phyloP scores from a whole-genome alignment of 2,329 filamentous ascomycete species.

The Domatiomyces catenatus region DNA sequence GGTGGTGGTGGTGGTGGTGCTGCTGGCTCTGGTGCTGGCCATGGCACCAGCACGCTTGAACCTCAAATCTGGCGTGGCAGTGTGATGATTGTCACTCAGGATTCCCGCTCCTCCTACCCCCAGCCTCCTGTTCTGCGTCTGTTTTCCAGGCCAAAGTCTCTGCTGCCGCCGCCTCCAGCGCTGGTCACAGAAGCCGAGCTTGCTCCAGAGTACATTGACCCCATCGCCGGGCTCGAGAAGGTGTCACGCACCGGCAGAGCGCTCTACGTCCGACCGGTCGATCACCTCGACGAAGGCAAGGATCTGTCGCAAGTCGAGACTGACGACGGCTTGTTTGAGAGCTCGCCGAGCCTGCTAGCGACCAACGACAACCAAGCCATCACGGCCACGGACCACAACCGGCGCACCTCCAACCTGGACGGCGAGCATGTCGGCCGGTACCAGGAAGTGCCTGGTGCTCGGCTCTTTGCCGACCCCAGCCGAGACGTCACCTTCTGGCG shows the following conservation, averaged over 20 bases:
- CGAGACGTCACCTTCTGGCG: slow-evolving; percentile 90
- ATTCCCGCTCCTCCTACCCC: slow-evolving; percentile 69
- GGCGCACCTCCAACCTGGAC: slow-evolving; percentile 37
- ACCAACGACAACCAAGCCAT: slow-evolving; percentile 23
- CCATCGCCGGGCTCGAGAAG: slow-evolving; percentile 74
- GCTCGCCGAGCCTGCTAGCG: slow-evolving; percentile 33
- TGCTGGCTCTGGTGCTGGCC: too few species aligned
- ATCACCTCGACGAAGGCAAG: slow-evolving; percentile 60
- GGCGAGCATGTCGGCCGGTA: slow-evolving; percentile 70
- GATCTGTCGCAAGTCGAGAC: slow-evolving; percentile 70
- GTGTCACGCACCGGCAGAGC: slow-evolving; percentile 71
- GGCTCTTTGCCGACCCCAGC: slow-evolving; percentile 70
- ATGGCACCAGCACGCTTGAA: slow-evolving; percentile 28
- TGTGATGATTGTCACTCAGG: slow-evolving; percentile 87
- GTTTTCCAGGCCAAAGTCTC: slow-evolving; percentile 72
- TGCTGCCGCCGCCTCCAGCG: slow-evolving; percentile 62
- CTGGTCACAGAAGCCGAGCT: slow-evolving; percentile 51
- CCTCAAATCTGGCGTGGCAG: slow-evolving; percentile 83
- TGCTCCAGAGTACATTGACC: slow-evolving; percentile 69
- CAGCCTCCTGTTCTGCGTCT: slow-evolving; percentile 61
- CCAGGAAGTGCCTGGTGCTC: slow-evolving; percentile 66
- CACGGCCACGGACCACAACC: slow-evolving; percentile 29
- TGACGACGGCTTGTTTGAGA: slow-evolving; percentile 69
- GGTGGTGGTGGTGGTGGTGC: slow-evolving; percentile 16
- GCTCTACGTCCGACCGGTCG: slow-evolving; percentile 77